A percentile compares a stretch with the other conserved stretches of the same genome.
These are phyloP conservation scores for Mortierella sp. DNA, from an alignment of 371 early-diverging fungal genomes.

Conservation along the genomic window DNA sequence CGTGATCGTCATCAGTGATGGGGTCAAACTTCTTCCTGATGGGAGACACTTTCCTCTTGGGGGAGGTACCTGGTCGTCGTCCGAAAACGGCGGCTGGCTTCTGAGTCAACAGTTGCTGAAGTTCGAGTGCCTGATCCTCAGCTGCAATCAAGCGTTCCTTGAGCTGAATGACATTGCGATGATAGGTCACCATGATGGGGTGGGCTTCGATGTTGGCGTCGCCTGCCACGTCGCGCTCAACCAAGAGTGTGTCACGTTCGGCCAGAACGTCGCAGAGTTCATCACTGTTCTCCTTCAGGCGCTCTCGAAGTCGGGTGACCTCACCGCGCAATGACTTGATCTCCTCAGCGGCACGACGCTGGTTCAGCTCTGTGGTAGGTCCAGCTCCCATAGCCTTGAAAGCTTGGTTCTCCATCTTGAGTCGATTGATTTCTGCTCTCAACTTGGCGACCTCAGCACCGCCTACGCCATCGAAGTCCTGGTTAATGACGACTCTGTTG, in stretches of 20 bases:
- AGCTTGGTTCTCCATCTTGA: slow-evolving; percentile 71
- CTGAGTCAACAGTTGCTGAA: slow-evolving; percentile 28
- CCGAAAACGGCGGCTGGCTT: slow-evolving; percentile 28
- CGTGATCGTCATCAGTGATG: slow-evolving; percentile 36
- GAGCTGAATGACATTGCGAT: slow-evolving; percentile 64
- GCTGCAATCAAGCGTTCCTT: slow-evolving; percentile 61
- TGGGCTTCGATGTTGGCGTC: slow-evolving; percentile 56
- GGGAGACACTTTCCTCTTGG: slow-evolving; percentile 30
- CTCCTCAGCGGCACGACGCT: slow-evolving; percentile 60
- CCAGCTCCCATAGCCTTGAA: slow-evolving; percentile 59
- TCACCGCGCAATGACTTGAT: slow-evolving; percentile 59
- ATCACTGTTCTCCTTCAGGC: slow-evolving; percentile 59
- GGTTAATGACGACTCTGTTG: slow-evolving; percentile 84
- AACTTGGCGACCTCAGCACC: slow-evolving; percentile 74
- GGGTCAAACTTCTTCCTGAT: slow-evolving; percentile 14
- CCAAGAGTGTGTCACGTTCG: slow-evolving; percentile 70
- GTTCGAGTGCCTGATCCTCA: slow-evolving; percentile 45
- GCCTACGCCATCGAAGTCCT: slow-evolving; percentile 69
- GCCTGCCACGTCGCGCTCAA: slow-evolving; percentile 62
- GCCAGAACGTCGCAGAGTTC: slow-evolving; percentile 66
- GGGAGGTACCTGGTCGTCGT: slow-evolving; percentile 10
- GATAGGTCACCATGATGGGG: slow-evolving; percentile 68
- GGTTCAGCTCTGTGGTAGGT: slow-evolving; percentile 41
- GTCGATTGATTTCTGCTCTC: slow-evolving; percentile 76
- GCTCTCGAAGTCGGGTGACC: slow-evolving; percentile 63